phyloP scores from a whole-genome alignment of 2,329 filamentous ascomycete genomes.

The Hymenoscyphus repandus region DNA sequence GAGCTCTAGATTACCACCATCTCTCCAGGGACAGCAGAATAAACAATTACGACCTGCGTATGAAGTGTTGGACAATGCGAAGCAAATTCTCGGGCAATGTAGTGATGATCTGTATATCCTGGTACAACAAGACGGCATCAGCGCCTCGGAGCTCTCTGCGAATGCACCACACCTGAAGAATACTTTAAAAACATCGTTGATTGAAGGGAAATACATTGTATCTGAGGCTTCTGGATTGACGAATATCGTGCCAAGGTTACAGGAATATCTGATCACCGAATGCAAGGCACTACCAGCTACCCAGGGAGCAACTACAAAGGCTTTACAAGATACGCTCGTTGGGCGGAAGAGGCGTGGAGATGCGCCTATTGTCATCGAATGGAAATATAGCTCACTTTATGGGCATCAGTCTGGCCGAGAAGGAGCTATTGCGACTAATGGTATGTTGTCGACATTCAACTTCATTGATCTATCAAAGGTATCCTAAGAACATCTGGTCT shows the following conservation, averaged over 20 bases:
- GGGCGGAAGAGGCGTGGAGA: not conserved
- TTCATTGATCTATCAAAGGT: not conserved
- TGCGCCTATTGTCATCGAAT: not conserved
- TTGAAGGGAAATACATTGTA: conserved; percentile 33
- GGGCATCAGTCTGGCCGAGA: not conserved
- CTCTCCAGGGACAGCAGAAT: conserved; percentile 10
- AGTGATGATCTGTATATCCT: conserved; percentile 73
- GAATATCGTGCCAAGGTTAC: conserved; percentile 39
- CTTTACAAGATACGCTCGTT: not conserved
- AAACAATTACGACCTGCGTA: conserved; percentile 21
- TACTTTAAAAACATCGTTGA: conserved; percentile 18
- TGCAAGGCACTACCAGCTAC: conserved; percentile 36
- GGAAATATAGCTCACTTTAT: not conserved
- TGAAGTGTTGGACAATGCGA: conserved; percentile 19
- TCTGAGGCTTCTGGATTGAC: conserved; percentile 50
- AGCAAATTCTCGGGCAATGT: conserved; percentile 56
- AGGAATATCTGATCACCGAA: conserved; percentile 39
- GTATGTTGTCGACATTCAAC: not conserved
- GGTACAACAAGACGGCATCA: conserved; percentile 70
- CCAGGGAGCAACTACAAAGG: not conserved
- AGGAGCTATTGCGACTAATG: not conserved
- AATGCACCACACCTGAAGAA: conserved; percentile 45
- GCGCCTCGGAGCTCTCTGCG: conserved; percentile 60
- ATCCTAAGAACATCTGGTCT: not conserved
- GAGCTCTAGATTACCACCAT: conserved; percentile 14